These are phyloP conservation scores for Sporisorium graminicola DNA, from an alignment of 1,284 basidiomycete genomes.

Conservation along the genomic window DNA sequence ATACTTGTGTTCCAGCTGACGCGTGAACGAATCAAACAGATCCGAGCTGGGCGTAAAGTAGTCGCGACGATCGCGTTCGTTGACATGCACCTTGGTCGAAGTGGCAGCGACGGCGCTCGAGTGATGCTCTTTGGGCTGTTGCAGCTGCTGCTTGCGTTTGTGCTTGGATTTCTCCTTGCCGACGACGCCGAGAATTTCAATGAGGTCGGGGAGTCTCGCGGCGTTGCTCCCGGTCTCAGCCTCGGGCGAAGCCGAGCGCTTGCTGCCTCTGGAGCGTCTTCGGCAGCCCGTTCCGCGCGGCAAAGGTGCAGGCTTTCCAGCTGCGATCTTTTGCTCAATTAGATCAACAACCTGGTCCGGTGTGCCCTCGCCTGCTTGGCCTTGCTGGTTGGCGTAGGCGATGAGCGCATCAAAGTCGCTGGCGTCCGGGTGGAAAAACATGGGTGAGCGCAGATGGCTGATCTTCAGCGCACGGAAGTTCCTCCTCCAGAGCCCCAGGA, in stretches of 20 bases:
- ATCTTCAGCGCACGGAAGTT: constrained; percentile 57
- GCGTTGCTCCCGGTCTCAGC: not conserved
- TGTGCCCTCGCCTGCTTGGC: constrained; percentile 27
- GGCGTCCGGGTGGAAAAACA: constrained; percentile 70
- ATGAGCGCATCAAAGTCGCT: constrained; percentile 69
- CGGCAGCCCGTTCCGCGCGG: not conserved
- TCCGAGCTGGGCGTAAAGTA: constrained; percentile 66
- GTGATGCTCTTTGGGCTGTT: constrained; percentile 11
- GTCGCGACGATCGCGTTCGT: constrained; percentile 70
- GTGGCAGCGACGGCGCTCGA: constrained; percentile 10
- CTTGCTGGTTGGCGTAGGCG: constrained; percentile 59
- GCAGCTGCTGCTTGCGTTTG: constrained; percentile 63
- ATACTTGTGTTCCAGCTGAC: constrained; percentile 30
- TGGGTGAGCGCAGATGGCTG: constrained; percentile 68
- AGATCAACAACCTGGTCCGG: constrained; percentile 34
- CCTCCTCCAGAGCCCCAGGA: constrained; percentile 55
- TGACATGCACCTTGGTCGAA: constrained; percentile 53
- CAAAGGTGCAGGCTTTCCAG: not conserved
- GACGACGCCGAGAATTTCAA: constrained; percentile 68
- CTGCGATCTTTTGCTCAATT: constrained; percentile 23
- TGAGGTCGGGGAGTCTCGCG: constrained; percentile 53
- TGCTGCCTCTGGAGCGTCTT: constrained; percentile 6
- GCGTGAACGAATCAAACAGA: constrained; percentile 65
- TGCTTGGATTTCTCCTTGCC: constrained; percentile 70
- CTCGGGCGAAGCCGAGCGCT: not conserved